phyloP scores from a whole-genome alignment of 75 land plant species.

The Selaginella tamariscina region DNA sequence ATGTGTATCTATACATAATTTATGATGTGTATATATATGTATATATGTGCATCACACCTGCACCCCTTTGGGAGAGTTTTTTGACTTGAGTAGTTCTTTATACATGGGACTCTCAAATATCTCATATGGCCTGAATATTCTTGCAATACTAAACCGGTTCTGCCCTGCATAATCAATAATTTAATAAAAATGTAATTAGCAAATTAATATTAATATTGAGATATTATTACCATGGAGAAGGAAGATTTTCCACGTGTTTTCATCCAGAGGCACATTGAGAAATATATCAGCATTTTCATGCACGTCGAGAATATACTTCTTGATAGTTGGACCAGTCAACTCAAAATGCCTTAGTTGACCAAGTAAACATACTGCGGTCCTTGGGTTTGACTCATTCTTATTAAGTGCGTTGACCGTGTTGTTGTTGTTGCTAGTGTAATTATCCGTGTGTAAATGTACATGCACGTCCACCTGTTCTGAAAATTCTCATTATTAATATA shows the following conservation, averaged over 20 bases:
- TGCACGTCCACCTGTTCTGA: neutral
- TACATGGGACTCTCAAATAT: neutral
- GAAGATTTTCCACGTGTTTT: neutral
- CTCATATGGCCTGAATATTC: neutral
- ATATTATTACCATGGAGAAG: neutral
- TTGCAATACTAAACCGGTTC: neutral
- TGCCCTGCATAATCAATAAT: no score
- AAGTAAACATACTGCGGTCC: neutral
- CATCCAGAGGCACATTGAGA: conserved; percentile 1
- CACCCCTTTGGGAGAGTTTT: neutral
- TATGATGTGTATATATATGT: no score
- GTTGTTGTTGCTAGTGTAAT: neutral
- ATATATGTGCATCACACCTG: neutral
- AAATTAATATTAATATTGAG: no score
- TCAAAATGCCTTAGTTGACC: neutral
- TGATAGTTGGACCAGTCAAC: neutral
- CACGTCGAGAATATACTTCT: neutral
- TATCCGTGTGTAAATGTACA: neutral
- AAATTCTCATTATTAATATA: neutral
- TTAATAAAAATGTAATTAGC: no score
- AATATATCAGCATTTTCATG: conserved; percentile 5
- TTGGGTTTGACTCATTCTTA: neutral
- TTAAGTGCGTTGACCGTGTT: neutral
- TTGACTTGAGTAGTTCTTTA: conserved; percentile 1
- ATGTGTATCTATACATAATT: no score